Evolutionary conservation across 164 flowering plant species (phyloP).

Genomic region (Dillenia turbinata): DNA sequence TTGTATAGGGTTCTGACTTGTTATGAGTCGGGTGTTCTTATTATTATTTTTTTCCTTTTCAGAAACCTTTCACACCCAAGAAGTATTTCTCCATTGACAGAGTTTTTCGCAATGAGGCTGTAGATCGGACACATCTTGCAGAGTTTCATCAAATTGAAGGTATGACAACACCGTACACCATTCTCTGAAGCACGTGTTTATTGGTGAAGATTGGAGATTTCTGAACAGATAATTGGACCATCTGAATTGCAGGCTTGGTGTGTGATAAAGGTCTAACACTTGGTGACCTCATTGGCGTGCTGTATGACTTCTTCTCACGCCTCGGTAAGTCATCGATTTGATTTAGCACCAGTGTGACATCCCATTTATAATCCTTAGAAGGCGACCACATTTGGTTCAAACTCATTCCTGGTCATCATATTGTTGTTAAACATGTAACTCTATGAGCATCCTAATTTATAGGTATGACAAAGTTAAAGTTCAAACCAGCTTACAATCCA

Average conservation of each 20-base stretch:
- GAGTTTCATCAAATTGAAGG: constrained; percentile 99
- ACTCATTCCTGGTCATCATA: too few relatives aligned
- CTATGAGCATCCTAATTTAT: constrained; percentile 7
- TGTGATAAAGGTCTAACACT: constrained; percentile 93
- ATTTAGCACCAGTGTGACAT: too few relatives aligned
- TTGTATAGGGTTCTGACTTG: too few relatives aligned
- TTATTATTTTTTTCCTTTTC: constrained; percentile 2
- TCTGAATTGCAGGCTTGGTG: constrained; percentile 53
- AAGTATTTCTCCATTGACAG: constrained; percentile 89
- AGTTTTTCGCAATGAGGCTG: constrained; percentile 99
- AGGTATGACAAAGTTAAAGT: constrained; percentile 86
- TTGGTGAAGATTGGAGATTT: too few relatives aligned
- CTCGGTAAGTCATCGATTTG: constrained; percentile 46
- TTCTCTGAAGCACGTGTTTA: too few relatives aligned
- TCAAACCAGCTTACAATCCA: constrained; percentile 97
- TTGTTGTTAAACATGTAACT: neutral
- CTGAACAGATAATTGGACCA: constrained; percentile 2
- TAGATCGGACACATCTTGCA: constrained; percentile 96
- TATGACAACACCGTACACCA: constrained; percentile 8
- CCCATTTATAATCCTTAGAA: too few relatives aligned
- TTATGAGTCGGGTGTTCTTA: neutral
- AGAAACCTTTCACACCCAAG: constrained; percentile 77
- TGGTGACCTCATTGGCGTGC: constrained; percentile 83
- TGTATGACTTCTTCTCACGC: constrained; percentile 78
- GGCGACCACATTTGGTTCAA: too few relatives aligned